Conservation (phyloP, 768 basidiomycete species). For the Strobilomyces confusus region DNA sequence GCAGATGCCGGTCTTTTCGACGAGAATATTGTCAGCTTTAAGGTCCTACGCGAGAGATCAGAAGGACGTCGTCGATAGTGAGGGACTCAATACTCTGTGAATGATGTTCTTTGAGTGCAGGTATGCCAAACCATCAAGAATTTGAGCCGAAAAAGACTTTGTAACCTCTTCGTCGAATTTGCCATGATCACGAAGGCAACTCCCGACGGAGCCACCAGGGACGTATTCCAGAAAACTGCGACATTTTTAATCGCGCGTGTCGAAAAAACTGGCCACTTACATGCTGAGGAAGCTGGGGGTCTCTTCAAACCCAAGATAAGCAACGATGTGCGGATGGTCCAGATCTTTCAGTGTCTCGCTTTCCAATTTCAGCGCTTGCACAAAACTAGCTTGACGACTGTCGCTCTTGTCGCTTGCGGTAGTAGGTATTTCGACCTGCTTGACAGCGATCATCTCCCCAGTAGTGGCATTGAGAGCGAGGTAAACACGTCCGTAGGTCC, state of each 20-base stretch:
- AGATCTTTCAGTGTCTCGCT: constrained; percentile 95
- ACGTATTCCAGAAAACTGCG: constrained; percentile 96
- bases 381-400: constrained; percentile 74
- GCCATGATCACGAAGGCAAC: constrained; percentile 86
- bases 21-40: constrained; percentile 97
- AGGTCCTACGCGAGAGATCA: constrained; percentile 59
- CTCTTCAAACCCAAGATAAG: constrained; percentile 94
- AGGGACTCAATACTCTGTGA: constrained; percentile 62
- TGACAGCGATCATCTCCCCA: constrained; percentile 98
- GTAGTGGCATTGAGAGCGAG: constrained; percentile 94
- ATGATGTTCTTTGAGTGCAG: constrained; percentile 89
- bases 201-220: constrained; percentile 92
- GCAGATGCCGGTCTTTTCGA: constrained; percentile 87
- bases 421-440: constrained; percentile 94
- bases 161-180: constrained; percentile 91
- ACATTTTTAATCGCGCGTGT: constrained; percentile 6
- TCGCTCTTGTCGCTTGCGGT: constrained; percentile 91
- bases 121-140: constrained; percentile 87
- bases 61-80: neutral
- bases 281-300: constrained; percentile 87
- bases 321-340: constrained; percentile 96
- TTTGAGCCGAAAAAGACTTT: constrained; percentile 89
- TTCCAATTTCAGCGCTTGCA: constrained; percentile 91
- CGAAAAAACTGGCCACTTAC: constrained; percentile 45
- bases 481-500: constrained; percentile 95